Base-by-base conservation (phyloP, 2,329 filamentous ascomycete genomes). In the Juglanconis sp. region DNA sequence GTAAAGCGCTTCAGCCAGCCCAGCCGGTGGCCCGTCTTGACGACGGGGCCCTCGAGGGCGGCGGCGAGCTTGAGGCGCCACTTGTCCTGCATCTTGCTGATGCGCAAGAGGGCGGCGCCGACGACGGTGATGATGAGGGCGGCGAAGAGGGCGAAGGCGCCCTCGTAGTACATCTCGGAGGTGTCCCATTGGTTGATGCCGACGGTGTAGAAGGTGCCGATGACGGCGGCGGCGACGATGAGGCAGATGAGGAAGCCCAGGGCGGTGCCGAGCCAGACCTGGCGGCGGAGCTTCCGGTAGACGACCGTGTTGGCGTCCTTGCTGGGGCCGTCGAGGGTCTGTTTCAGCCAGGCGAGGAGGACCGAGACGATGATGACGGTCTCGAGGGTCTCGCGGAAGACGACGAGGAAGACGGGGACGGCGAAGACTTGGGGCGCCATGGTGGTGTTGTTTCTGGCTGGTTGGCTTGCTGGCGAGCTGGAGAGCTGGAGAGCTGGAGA, bases 291-390 rank as follows among this genome's bases (percentile, higher is more conserved):
- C 62, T 79, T 80, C 73, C 89, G 92, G 76, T 90, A 88, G 2
- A 87, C 5, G 9, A 5, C 15, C 15, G 8, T 76, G 1, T 67
- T 69, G 4, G 74, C 74, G 76, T 92, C 87, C 60, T 81, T 75
- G 59, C 86, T 79, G n/a, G 87, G 83, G 1, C 85, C 85, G 61
- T 77, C 78, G 32, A 95, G 81, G 3, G 87, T 90, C 72, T 93
- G 89, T 73, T 92, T 93, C 57, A 94, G 77, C 72, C 92, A 94
- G 17, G 90, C 85, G 44, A 95, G 82, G 38, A 95, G 78, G 15
- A 95, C 88, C 0, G 91, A 92, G 64, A 94, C 87, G 66, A 95
- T 90, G 69, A 96, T 91, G 68, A 83, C 87, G 0, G 88, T 88
- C 77, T 95, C 91, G 51, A 95, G 77, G 50, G 86, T 86, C 77